Conservation (phyloP, 164 flowering plant species). For the Vitis cinerea region DNA sequence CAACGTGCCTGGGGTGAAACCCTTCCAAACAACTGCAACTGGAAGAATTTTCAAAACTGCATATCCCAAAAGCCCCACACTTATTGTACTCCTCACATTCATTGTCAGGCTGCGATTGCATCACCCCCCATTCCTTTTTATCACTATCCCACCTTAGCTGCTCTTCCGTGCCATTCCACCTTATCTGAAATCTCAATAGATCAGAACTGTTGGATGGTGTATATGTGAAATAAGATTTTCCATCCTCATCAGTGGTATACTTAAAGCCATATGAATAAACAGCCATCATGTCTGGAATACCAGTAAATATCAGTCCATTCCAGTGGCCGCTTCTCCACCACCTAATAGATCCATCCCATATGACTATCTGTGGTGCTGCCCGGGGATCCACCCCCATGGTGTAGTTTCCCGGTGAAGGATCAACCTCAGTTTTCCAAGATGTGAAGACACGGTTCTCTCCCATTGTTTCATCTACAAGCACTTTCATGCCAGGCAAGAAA, state of each 20-base stretch:
- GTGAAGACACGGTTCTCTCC: constrained; percentile 28
- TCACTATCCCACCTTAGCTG: constrained; percentile 43
- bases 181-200: constrained; percentile 30
- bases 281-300: constrained; percentile 39
- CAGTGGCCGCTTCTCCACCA: constrained; percentile 72
- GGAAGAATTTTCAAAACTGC: constrained; percentile 15
- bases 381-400: constrained; percentile 41
- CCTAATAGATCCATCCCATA: constrained; percentile 34
- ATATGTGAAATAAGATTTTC: constrained; percentile 36
- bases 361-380: constrained; percentile 51
- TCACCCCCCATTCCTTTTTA: constrained; percentile 28
- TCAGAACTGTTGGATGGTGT: constrained; percentile 20
- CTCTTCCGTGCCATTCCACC: constrained; percentile 43
- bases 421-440: constrained; percentile 49
- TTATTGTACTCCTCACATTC: constrained; percentile 50
- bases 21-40: constrained; percentile 59
- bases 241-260: constrained; percentile 17
- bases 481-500: constrained; percentile 52
- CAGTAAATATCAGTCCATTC: constrained; percentile 36
- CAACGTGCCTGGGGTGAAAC: constrained; percentile 28
- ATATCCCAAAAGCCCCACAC: constrained; percentile 62
- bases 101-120: constrained; percentile 28
- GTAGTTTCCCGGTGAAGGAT: constrained; percentile 56
- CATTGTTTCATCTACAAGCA: constrained; percentile 14
- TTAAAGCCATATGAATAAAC: constrained; percentile 39